Percentiles rank a stretch among this genome's conserved stretches.
Conservation (phyloP, 495 filamentous ascomycete genomes). For the Opeltia flavorubescens region DNA sequence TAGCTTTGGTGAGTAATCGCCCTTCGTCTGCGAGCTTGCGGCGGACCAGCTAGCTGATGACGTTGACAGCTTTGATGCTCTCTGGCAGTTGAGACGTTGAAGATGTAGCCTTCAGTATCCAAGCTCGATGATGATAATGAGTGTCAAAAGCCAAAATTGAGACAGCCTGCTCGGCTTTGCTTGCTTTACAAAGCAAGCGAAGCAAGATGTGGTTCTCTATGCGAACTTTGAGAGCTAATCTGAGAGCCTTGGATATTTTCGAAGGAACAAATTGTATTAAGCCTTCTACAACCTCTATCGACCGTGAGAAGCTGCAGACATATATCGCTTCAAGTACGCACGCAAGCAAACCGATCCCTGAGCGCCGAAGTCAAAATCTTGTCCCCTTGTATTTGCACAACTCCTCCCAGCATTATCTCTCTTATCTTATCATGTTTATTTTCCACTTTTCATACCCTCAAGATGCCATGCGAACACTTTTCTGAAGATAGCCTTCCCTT, state of each 20-base stretch:
- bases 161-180: constrained; percentile 27
- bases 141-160: constrained; percentile 45
- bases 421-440: neutral
- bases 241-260: constrained; percentile 25
- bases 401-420: neutral
- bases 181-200: constrained; percentile 7
- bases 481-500: constrained; percentile 61
- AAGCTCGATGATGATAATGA: constrained; percentile 33
- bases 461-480: constrained; percentile 67
- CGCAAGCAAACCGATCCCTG: neutral
- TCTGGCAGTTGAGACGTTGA: neutral
- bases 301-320: neutral
- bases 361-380: too few species aligned
- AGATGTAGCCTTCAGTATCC: neutral
- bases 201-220: constrained; percentile 29
- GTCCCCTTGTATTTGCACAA: too few species aligned
- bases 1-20: constrained; percentile 2
- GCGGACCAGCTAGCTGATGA: neutral
- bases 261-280: neutral
- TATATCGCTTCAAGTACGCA: neutral
- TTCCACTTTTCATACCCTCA: constrained; percentile 7
- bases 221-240: constrained; percentile 46
- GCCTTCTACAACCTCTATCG: neutral
- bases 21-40: neutral
- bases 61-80: neutral